These are phyloP conservation scores for Plasmodium berghei DNA, from an alignment of 169 alveolate species.

Conservation along the genomic window DNA sequence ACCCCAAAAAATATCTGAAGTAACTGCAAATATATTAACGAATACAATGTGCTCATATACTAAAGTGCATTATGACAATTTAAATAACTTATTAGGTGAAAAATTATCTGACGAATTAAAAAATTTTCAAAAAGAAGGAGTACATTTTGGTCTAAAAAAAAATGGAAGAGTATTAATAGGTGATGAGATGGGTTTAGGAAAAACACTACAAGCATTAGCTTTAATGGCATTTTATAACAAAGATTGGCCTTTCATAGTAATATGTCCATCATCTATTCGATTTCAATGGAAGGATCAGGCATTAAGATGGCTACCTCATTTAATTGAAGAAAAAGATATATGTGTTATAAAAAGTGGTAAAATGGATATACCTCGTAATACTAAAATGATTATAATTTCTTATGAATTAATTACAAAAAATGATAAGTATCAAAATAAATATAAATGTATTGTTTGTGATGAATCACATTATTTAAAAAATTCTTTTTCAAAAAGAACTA, in stretches of 20 bases:
- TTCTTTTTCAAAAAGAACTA: conserved; percentile 92
- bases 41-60: conserved; percentile 77
- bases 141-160: conserved; percentile 91
- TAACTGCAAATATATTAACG: conserved; percentile 75
- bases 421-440: conserved; percentile 78
- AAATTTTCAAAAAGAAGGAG: conserved; percentile 96
- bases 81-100: conserved; percentile 77
- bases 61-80: conserved; percentile 53
- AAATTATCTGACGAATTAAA: conserved; percentile 82
- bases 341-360: conserved; percentile 83
- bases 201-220: conserved; percentile 97
- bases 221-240: conserved; percentile 91
- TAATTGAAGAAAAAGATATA: conserved; percentile 79
- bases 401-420: conserved; percentile 85
- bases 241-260: conserved; percentile 97
- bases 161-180: conserved; percentile 96
- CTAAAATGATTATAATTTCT: conserved; percentile 83
- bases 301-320: conserved; percentile 92
- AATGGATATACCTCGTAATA: conserved; percentile 19
- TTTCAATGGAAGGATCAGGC: conserved; percentile 96
- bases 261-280: conserved; percentile 95
- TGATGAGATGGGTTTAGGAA: conserved; percentile 99
- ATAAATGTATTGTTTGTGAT: conserved; percentile 92
- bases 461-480: conserved; percentile 98
- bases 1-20: conserved; percentile 76